These are phyloP conservation scores for Eragrostis nindensis DNA, from an alignment of 176 grass and related monocot genomes.

Conservation along the genomic window DNA sequence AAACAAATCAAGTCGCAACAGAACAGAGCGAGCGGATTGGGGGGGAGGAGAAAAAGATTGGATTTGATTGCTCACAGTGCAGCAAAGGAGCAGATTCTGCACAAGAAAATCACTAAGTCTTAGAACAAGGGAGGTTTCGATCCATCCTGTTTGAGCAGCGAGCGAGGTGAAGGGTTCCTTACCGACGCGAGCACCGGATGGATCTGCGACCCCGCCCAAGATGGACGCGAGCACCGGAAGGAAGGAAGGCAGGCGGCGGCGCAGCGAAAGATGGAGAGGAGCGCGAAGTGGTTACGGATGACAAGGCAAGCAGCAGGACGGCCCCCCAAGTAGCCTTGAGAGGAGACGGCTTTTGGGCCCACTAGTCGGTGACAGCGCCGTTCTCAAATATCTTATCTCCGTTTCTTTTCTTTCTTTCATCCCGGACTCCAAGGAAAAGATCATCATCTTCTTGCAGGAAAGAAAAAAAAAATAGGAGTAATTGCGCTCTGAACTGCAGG, in stretches of 20 bases:
- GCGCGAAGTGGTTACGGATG: slow-evolving; percentile 19
- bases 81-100: background rate
- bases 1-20: slow-evolving; percentile 23
- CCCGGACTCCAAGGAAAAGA: background rate
- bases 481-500: too few species aligned
- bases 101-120: background rate
- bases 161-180: background rate
- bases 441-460: background rate
- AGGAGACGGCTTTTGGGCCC: background rate
- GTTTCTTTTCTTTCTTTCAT: background rate
- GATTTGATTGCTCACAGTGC: background rate
- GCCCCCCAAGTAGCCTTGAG: background rate
- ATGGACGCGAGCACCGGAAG: background rate
- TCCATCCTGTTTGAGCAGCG: background rate
- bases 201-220: background rate
- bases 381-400: background rate
- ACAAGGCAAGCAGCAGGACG: background rate
- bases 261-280: background rate
- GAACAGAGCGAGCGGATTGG: background rate
- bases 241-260: background rate
- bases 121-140: background rate
- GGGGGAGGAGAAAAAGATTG: background rate
- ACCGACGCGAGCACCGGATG: background rate
- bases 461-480: background rate
- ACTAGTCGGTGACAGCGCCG: background rate